These are phyloP conservation scores for Narthecium ossifragum DNA, from an alignment of 106 monocot species.

Conservation along the genomic window DNA sequence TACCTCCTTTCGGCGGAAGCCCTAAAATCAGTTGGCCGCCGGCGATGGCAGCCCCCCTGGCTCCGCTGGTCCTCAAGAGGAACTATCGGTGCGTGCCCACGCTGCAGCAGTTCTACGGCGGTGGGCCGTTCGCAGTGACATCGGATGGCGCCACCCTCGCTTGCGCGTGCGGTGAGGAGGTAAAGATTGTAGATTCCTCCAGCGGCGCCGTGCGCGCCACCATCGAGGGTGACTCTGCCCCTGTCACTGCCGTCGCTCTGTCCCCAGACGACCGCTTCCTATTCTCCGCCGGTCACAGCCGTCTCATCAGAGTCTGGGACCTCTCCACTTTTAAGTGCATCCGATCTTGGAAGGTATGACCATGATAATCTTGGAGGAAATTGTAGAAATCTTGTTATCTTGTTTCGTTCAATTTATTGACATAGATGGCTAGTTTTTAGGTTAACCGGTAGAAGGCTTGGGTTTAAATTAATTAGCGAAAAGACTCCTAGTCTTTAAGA, in stretches of 20 bases:
- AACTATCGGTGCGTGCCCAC: conserved; percentile 60
- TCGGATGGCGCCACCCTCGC: conserved; percentile 67
- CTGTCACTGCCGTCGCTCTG: conserved; percentile 62
- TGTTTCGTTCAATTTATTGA: no score
- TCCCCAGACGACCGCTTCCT: conserved; percentile 67
- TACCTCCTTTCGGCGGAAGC: no score
- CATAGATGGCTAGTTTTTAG: no score
- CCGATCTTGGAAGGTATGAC: conserved; percentile 92
- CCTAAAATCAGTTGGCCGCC: no score
- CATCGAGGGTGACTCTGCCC: conserved; percentile 57
- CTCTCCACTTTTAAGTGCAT: conserved; percentile 60
- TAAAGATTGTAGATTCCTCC: conserved; percentile 56
- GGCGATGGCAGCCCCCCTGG: conserved; percentile 14
- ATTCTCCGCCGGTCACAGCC: conserved; percentile 82
- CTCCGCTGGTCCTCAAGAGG: conserved; percentile 25
- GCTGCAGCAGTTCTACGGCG: conserved; percentile 84
- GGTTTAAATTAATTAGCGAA: no score
- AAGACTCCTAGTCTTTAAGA: no score
- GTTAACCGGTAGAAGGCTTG: no score
- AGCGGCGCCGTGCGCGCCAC: conserved; percentile 36
- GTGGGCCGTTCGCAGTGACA: conserved; percentile 63
- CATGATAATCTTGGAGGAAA: no score
- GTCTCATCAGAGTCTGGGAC: conserved; percentile 86
- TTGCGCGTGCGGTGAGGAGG: conserved; percentile 78
- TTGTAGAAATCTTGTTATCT: no score